Conservation (phyloP, 2,329 filamentous ascomycete species). For the Colletotrichum paranaense region DNA sequence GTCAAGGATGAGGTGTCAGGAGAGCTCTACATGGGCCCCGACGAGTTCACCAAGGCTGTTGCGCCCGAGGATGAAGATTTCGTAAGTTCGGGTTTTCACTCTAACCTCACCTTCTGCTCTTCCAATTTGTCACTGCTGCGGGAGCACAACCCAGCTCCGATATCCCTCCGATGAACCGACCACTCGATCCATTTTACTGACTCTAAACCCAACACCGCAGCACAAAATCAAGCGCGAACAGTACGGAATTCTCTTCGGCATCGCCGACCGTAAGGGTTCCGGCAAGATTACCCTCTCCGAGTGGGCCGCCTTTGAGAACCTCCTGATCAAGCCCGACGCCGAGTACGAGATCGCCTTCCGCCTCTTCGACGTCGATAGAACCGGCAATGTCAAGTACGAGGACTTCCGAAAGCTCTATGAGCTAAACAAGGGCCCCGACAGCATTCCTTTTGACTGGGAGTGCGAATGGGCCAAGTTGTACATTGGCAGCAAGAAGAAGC, state of each 20-base stretch:
- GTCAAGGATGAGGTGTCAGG: slow-evolving; percentile 79
- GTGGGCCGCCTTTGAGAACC: slow-evolving; percentile 94
- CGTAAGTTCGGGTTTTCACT: slow-evolving; percentile 64
- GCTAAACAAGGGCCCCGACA: slow-evolving; percentile 85
- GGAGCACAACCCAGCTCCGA: slow-evolving; percentile 9
- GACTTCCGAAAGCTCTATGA: slow-evolving; percentile 88
- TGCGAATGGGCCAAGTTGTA: slow-evolving; percentile 97
- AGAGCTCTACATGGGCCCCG: slow-evolving; percentile 82
- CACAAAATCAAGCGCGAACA: slow-evolving; percentile 98
- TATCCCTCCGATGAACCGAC: slow-evolving; percentile 11
- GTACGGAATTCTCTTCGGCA: slow-evolving; percentile 91
- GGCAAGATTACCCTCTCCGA: slow-evolving; percentile 84
- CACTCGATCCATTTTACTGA: slow-evolving; percentile 14
- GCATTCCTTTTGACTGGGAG: slow-evolving; percentile 95
- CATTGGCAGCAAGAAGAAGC: slow-evolving; percentile 86
- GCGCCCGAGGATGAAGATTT: slow-evolving; percentile 90
- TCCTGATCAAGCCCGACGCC: slow-evolving; percentile 92
- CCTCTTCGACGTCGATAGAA: slow-evolving; percentile 88
- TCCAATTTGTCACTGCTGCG: neutral
- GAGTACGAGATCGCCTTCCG: slow-evolving; percentile 99
- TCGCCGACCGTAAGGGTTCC: slow-evolving; percentile 82
- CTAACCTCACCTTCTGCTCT: neutral
- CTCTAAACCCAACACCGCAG: slow-evolving; percentile 58
- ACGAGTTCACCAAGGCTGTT: slow-evolving; percentile 93
- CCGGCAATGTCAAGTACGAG: slow-evolving; percentile 88